Evolutionary conservation across 1,284 basidiomycete species (phyloP).

Genomic region (Irpex lacteus): DNA sequence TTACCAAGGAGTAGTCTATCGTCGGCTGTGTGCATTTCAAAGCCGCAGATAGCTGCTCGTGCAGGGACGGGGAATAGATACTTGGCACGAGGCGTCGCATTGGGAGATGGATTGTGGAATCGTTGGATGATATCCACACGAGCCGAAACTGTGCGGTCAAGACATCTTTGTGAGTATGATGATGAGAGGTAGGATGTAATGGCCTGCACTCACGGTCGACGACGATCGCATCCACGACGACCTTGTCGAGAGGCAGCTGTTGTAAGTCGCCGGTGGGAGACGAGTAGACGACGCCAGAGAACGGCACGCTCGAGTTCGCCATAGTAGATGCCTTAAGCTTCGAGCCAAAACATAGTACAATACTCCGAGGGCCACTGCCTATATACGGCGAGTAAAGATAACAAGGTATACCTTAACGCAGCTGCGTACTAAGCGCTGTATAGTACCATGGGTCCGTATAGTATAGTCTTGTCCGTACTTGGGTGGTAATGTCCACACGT

Average conservation of each 20-base stretch:
- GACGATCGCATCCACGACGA: constrained; percentile 38
- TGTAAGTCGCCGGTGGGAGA: neutral
- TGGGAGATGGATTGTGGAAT: constrained; percentile 39
- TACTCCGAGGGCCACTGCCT: neutral
- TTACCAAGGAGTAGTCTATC: constrained; percentile 42
- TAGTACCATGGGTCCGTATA: neutral
- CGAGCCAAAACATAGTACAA: neutral
- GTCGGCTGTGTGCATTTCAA: constrained; percentile 41
- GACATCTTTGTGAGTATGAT: too few species aligned
- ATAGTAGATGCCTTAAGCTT: neutral
- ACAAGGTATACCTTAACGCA: neutral
- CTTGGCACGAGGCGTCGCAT: constrained; percentile 40
- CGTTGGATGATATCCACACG: constrained; percentile 47
- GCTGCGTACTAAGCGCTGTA: neutral
- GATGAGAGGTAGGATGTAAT: neutral
- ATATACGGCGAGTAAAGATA: neutral
- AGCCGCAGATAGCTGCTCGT: constrained; percentile 46
- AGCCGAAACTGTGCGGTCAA: constrained; percentile 40
- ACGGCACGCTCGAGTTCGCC: neutral
- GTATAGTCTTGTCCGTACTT: neutral
- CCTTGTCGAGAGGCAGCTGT: constrained; percentile 43
- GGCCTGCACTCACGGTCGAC: constrained; percentile 40
- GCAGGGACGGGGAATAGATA: constrained; percentile 64
- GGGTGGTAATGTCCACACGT: neutral
- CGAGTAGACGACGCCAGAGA: constrained; percentile 6